Base-by-base conservation (phyloP, 495 filamentous ascomycete species). In the Wilcoxina mikolae region DNA sequence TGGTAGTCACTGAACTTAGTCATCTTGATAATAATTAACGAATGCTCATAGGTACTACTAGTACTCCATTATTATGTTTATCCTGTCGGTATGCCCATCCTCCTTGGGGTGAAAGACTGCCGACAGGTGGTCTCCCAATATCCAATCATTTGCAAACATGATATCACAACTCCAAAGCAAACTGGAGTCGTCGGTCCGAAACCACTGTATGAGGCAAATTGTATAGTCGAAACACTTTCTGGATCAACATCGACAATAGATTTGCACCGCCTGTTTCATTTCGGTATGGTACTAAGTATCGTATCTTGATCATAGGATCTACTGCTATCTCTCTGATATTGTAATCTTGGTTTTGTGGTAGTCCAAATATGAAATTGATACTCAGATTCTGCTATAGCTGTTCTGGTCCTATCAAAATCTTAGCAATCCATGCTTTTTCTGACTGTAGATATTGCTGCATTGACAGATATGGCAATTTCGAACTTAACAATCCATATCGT, bases 281-380 rank as follows among this genome's bases (percentile, higher is more conserved):
- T 5, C 15, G 7, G 31, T 15, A 35, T 7, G 64, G 43, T 0
- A 67, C 49, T 1, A 56, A 29, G 18, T 65, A 57, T 0, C 20
- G 10, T 41, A 54, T 54, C 35, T 68, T 69, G 0, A 39, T 51
- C 0, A 68, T n/a, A 3, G 56, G 23, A 29, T 67, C 60, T 0
- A 64, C 59, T 0, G 67, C 47, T 0, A 67, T 58, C 0, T 65
- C 18, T 2, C 67, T 56, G 3, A 48, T 44, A 27, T 64, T 47
- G 18, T 51, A 58, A 0, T 57, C 60, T 0, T 56, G 18, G 1
- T n/a, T 51, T 1, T 17, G 15, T 7, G 53, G 58, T 23, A 58
- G 29, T 10, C 48, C 45, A 2, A 53, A 59, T 17, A 68, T 54
- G 26, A 69, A 66, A 33, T 69, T 57, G 38, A 67, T 65, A 0